Evolutionary conservation across 192 early-diverging fungal species (phyloP).

Genomic region (Nowakowskiella sp.): DNA sequence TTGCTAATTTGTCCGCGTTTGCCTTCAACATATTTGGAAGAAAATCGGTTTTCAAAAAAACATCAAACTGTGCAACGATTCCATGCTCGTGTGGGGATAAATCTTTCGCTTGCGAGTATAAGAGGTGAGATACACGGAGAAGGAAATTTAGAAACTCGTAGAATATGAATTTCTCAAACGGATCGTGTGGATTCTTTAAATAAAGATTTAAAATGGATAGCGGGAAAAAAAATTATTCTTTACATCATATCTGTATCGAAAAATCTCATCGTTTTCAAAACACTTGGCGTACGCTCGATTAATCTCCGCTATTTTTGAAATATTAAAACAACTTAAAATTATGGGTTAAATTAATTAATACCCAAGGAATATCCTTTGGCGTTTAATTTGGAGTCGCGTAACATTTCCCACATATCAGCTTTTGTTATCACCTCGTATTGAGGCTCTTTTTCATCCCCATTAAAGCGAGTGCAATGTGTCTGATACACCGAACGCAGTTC

Average conservation of each 20-base stretch:
- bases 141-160: conserved; percentile 38
- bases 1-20: neutral
- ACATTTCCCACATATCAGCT: conserved; percentile 32
- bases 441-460: neutral
- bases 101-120: conserved; percentile 22
- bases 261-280: conserved; percentile 21
- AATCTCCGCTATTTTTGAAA: conserved; percentile 20
- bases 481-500: conserved; percentile 33
- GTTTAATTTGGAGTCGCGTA: conserved; percentile 24
- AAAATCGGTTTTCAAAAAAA: conserved; percentile 33
- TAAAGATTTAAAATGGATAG: conserved; percentile 8
- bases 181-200: conserved; percentile 34
- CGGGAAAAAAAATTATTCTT: neutral
- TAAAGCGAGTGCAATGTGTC: conserved; percentile 19
- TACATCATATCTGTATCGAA: conserved; percentile 22
- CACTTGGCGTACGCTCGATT: conserved; percentile 29
- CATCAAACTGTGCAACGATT: conserved; percentile 22
- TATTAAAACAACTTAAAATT: neutral
- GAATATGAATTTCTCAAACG: conserved; percentile 29
- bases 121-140: conserved; percentile 20
- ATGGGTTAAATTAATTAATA: neutral
- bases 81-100: conserved; percentile 26
- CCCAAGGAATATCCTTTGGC: conserved; percentile 23
- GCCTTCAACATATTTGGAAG: conserved; percentile 3
- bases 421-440: conserved; percentile 15